A percentile compares a stretch with the other conserved stretches of the same genome.
phyloP scores from a whole-genome alignment of 179 eudicot genomes.

The Corrigiola litoralis region DNA sequence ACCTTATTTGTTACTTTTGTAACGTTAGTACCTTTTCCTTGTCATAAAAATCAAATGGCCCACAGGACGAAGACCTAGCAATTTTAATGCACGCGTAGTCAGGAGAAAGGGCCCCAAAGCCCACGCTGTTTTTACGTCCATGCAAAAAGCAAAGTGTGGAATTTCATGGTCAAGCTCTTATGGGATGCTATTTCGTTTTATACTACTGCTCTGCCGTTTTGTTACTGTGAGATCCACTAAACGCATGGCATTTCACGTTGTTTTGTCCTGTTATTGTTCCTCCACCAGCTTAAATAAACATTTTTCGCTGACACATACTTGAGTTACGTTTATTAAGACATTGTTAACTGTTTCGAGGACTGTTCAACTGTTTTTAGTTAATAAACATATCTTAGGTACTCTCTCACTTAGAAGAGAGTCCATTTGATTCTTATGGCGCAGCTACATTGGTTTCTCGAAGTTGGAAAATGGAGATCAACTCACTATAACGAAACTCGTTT shows the following conservation, averaged over 20 bases:
- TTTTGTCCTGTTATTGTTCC: constrained; percentile 25
- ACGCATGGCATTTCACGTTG: constrained; percentile 29
- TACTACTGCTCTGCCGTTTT: not conserved
- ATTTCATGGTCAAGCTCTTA: constrained; percentile 7
- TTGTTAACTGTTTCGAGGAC: not conserved
- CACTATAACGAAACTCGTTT: no score
- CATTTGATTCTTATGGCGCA: not conserved
- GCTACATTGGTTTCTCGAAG: no score
- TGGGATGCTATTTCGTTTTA: no score
- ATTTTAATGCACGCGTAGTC: constrained; percentile 24
- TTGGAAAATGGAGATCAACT: no score
- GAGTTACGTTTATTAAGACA: not conserved
- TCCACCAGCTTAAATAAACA: no score
- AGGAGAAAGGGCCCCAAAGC: no score
- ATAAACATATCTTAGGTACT: no score
- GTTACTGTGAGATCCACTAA: not conserved
- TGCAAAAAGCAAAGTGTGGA: constrained; percentile 23
- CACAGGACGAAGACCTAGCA: constrained; percentile 3
- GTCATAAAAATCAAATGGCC: not conserved
- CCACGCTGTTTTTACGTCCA: constrained; percentile 18
- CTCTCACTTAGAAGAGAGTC: not conserved
- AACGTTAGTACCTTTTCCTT: no score
- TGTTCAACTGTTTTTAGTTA: not conserved
- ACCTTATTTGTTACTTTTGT: no score
- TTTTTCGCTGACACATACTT: constrained; percentile 14